phyloP scores from a whole-genome alignment of 352 stramenopile species.

The Pythium vanterpoolii region DNA sequence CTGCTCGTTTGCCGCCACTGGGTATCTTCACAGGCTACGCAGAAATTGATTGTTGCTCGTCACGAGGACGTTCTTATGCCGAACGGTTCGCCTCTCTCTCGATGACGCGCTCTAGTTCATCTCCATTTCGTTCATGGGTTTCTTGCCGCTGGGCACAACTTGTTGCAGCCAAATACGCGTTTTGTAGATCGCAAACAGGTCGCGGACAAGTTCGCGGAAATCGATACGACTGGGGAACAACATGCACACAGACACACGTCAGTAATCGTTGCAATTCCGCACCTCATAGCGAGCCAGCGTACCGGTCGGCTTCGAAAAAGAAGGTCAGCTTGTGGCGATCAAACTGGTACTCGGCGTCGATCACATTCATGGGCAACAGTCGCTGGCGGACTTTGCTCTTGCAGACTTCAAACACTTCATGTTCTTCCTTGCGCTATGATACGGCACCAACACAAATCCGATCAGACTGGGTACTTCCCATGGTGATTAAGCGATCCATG shows the following conservation, averaged over 20 bases:
- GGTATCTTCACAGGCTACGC: constrained; percentile 1
- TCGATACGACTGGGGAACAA: constrained; percentile 88
- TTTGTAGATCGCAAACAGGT: constrained; percentile 99
- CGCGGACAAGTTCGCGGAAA: constrained; percentile 96
- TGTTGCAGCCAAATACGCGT: constrained; percentile 98
- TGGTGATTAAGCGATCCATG: not conserved
- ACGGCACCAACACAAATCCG: not conserved
- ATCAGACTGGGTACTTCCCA: not conserved
- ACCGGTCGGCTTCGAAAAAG: constrained; percentile 97
- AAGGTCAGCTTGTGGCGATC: constrained; percentile 98
- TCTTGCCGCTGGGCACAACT: constrained; percentile 79
- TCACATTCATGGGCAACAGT: constrained; percentile 95
- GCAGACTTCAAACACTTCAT: constrained; percentile 95
- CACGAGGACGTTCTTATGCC: not conserved
- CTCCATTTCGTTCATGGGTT: constrained; percentile 54
- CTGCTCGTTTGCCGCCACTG: not conserved
- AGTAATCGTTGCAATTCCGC: not conserved
- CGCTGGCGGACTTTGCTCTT: constrained; percentile 94
- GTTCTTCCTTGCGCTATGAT: constrained; percentile 89
- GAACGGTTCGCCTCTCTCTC: not conserved
- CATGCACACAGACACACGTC: not conserved
- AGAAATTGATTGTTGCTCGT: not conserved
- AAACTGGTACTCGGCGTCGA: constrained; percentile 98
- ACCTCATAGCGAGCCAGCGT: not conserved
- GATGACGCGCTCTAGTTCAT: constrained; percentile 44